phyloP scores from a whole-genome alignment of 106 monocot species.

The Apostasia ramifera region DNA sequence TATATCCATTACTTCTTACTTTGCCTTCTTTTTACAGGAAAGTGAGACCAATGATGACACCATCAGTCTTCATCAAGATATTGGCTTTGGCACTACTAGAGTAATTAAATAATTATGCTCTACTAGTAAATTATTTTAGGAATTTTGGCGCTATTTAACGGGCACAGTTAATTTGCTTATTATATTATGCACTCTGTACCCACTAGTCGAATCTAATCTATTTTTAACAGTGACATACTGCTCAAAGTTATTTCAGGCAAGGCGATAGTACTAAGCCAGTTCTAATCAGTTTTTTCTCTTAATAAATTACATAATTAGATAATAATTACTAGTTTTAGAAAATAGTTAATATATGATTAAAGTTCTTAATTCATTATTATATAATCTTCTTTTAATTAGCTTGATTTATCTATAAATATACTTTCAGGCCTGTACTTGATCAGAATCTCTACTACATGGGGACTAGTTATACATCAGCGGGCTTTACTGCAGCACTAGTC shows the following conservation, averaged over 20 bases:
- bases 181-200: too few relatives aligned
- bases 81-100: constrained; percentile 51
- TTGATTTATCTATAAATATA: background rate
- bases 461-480: constrained; percentile 57
- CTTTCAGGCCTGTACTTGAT: constrained; percentile 77
- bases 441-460: constrained; percentile 87
- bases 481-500: constrained; percentile 62
- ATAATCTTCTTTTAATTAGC: too few relatives aligned
- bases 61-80: constrained; percentile 58
- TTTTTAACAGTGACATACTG: too few relatives aligned
- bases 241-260: too few relatives aligned
- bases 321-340: background rate
- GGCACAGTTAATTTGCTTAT: too few relatives aligned
- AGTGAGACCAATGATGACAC: constrained; percentile 81
- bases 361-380: too few relatives aligned
- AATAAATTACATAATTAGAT: background rate
- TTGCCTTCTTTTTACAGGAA: constrained; percentile 21
- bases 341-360: too few relatives aligned
- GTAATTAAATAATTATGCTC: constrained; percentile 18
- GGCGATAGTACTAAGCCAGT: too few relatives aligned
- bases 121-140: background rate
- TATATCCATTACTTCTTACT: background rate
- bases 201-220: too few relatives aligned
- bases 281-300: too few relatives aligned
- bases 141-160: too few relatives aligned